Conservation (phyloP, 805 yeast species). For the Tetrapisispora pingtungensis region DNA sequence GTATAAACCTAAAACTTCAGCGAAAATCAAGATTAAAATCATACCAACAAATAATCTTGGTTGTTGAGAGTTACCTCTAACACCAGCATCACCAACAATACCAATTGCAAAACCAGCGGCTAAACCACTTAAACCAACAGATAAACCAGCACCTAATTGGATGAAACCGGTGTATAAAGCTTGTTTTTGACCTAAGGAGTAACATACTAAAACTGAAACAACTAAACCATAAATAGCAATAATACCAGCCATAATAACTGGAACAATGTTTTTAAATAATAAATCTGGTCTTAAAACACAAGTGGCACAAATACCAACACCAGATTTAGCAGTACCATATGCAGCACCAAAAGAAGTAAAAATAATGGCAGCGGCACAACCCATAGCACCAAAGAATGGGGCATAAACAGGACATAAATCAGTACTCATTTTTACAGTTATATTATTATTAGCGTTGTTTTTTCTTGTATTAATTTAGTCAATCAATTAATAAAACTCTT, state of each 20-base stretch:
- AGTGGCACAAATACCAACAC: conserved; percentile 98
- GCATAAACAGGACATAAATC: conserved; percentile 36
- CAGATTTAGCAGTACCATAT: conserved; percentile 97
- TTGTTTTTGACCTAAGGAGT: conserved; percentile 78
- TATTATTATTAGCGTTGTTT: too few species aligned
- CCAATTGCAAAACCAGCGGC: conserved; percentile 99
- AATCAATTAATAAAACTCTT: too few species aligned
- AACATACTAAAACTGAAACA: conserved; percentile 89
- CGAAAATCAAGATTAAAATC: conserved; percentile 96
- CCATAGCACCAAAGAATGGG: conserved; percentile 98
- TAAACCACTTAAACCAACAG: conserved; percentile 93
- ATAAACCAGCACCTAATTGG: conserved; percentile 95
- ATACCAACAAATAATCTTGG: conserved; percentile 97
- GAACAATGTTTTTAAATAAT: conserved; percentile 85
- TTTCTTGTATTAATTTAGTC: too few species aligned
- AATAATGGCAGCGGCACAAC: conserved; percentile 98
- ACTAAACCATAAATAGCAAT: conserved; percentile 97
- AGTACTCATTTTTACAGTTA: conserved; percentile 14
- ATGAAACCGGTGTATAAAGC: conserved; percentile 95
- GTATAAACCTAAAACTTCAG: conserved; percentile 96
- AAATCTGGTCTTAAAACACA: conserved; percentile 96
- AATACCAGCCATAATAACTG: conserved; percentile 99
- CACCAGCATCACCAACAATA: conserved; percentile 99
- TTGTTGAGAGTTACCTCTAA: conserved; percentile 96
- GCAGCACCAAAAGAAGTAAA: conserved; percentile 99